Conservation (phyloP, 257 asterid genomes). For the Nicotiana obtusifolia region DNA sequence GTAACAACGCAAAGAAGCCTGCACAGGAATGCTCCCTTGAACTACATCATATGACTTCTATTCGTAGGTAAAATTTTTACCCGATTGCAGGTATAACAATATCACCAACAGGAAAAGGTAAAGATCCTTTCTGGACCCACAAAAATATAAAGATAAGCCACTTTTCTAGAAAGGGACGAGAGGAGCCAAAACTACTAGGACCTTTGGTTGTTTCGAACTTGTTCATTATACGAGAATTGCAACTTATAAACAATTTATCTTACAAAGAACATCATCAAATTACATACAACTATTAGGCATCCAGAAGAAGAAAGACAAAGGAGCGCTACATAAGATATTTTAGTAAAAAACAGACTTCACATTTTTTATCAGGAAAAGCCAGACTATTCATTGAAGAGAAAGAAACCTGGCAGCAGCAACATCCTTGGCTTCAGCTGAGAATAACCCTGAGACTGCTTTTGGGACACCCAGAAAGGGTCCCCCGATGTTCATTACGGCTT, state of each 20-base stretch:
- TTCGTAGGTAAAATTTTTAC: background rate
- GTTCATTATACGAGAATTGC: constrained; percentile 3
- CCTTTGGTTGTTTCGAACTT: background rate
- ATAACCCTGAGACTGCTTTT: constrained; percentile 61
- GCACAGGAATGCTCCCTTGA: background rate
- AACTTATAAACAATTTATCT: constrained; percentile 1
- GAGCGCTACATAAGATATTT: background rate
- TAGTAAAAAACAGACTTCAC: background rate
- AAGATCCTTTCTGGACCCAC: background rate
- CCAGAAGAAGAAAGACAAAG: background rate
- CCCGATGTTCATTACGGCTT: constrained; percentile 76
- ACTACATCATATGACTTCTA: background rate
- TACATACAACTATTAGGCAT: background rate
- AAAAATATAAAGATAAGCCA: background rate
- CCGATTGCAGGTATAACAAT: background rate
- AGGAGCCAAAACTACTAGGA: background rate
- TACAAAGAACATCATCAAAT: background rate
- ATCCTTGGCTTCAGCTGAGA: constrained; percentile 84
- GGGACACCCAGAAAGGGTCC: constrained; percentile 89
- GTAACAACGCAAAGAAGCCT: background rate
- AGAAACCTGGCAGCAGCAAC: constrained; percentile 69
- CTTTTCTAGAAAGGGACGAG: background rate
- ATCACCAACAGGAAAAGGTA: background rate
- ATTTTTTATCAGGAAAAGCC: background rate
- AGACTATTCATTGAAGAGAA: constrained; percentile 13